Evolutionary conservation across 441 rosid genomes (phyloP), one percentile per base, ranked within the genome.

Genomic region (Erodium texanum): DNA sequence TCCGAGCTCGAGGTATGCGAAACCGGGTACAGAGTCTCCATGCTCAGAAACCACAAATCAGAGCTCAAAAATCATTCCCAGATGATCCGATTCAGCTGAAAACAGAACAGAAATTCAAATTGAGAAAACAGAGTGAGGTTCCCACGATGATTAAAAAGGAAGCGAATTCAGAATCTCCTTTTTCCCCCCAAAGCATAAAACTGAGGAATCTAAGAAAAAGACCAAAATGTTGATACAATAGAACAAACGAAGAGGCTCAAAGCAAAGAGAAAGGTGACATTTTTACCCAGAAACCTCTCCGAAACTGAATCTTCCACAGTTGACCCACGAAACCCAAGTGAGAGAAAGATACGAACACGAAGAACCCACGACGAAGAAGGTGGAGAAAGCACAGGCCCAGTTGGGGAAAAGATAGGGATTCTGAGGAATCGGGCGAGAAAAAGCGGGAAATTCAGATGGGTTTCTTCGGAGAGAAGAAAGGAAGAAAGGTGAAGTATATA

Each of bases 1-100:
- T 78, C 72, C 24, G 81, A 70, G 68, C 71, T 64, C 16, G 84
- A 69, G 67, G 77, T 74, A 65, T 77, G 69, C 24, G 83, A 78
- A 36, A 75, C 70, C 66, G 84, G 82, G 69, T 75, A 80, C 32
- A 87, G 77, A 68, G 89, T 79, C 78, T 93, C 97, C 93, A 93
- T 87, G 41, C 24, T 22, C 3, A 12, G 2, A n/a, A n/a, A n/a
- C n/a, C n/a, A n/a, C n/a, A n/a, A n/a, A 59, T 69, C 8, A 54
- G 10, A 24, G 23, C 29, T 54, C 32, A 38, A 14, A 56, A 56
- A 27, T 14, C 36, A 36, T 29, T 24, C 8, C 24, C 24, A 19
- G 5, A 48, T 5, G 36, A 32, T 32, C 36, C 36, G 36, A 32
- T 32, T 32, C 36, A 32, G 36, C 36, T 32, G 36, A 32, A 32